A percentile compares a stretch with the other conserved stretches of the same genome.
phyloP scores from a whole-genome alignment of 2,329 filamentous ascomycete genomes.

The Penicillium sp. region DNA sequence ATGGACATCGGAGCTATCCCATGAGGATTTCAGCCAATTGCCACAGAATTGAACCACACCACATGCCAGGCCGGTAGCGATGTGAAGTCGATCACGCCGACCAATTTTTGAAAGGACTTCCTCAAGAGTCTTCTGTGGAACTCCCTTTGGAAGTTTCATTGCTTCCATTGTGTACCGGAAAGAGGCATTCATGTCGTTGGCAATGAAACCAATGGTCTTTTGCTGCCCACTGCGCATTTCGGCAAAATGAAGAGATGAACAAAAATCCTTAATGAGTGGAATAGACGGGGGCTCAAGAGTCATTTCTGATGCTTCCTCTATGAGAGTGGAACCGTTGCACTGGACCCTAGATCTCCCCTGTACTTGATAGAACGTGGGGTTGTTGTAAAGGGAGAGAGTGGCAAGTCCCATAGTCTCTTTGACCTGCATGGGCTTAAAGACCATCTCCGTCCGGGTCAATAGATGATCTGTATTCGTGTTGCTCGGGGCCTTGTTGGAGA shows the following conservation, averaged over 20 bases:
- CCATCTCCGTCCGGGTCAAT: not conserved
- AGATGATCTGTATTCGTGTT: not conserved
- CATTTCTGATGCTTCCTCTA: not conserved
- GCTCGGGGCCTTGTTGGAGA: not conserved
- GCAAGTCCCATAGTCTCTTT: not conserved
- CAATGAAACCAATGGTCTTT: not conserved
- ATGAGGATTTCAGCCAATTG: conserved; percentile 8
- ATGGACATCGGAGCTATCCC: conserved; percentile 9
- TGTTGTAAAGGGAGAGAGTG: not conserved
- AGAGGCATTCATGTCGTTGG: not conserved
- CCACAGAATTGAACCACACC: conserved; percentile 4
- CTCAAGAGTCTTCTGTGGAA: not conserved
- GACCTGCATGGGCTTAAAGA: not conserved
- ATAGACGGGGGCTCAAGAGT: not conserved
- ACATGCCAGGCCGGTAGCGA: conserved; percentile 5
- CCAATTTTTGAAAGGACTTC: conserved; percentile 2
- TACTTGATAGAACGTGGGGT: not conserved
- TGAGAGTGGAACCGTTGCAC: not conserved
- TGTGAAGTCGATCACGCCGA: conserved; percentile 5
- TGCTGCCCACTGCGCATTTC: not conserved
- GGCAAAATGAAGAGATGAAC: not conserved
- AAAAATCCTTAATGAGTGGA: not conserved
- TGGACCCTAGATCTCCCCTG: not conserved
- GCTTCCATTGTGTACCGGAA: conserved; percentile 1
- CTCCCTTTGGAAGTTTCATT: not conserved